Evolutionary conservation across 2,329 filamentous ascomycete genomes (phyloP), one percentile per base, ranked within the genome.

Genomic region (Aspergillus ochraceoroseus): DNA sequence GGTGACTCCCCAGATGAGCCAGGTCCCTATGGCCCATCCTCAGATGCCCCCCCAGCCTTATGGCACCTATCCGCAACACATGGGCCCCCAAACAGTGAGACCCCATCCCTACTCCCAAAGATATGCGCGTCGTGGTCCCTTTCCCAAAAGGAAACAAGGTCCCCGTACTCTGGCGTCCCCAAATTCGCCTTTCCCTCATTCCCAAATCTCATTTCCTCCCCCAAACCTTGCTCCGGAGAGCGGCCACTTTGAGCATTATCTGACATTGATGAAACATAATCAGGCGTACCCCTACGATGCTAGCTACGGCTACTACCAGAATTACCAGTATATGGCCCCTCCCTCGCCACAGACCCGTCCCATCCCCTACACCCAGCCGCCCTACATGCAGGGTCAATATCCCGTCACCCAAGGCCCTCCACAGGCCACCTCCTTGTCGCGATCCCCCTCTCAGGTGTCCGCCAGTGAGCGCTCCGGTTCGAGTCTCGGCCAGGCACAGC

Each of bases 391-490:
- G 30, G 65, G 65, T 40, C 72, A 75, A 26, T 81, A 75, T 57
- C 70, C 63, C 19, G 66, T 56, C 54, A 22, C 30, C 8, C 63
- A 55, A 54, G 65, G 61, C 40, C 68, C 67, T 48, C 77, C 71
- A 46, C 77, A 83, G 62, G 75, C 82, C 47, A 69, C 77, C 43
- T 70, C 71, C 27, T 89, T 95, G 83, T 92, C 89, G 2, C 83
- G 89, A 54, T 88, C 80, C 46, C 79, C 84, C 2, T 94, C 87
- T 2, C 85, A 92, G 64, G 76, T 84, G 41, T 85, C 85, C 15
- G n/a, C 20, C 66, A 55, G 82, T 17, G 85, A 86, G 66, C 72
- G 77, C 47, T 77, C 79, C 12, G 65, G 70, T 7, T 80, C 79
- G 27, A 79, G 75, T 53, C 64, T 80, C 20, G 74, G 75, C 31